Evolutionary conservation across 2,329 filamentous ascomycete genomes (phyloP).

Genomic region (Fusarium euwallaceae): DNA sequence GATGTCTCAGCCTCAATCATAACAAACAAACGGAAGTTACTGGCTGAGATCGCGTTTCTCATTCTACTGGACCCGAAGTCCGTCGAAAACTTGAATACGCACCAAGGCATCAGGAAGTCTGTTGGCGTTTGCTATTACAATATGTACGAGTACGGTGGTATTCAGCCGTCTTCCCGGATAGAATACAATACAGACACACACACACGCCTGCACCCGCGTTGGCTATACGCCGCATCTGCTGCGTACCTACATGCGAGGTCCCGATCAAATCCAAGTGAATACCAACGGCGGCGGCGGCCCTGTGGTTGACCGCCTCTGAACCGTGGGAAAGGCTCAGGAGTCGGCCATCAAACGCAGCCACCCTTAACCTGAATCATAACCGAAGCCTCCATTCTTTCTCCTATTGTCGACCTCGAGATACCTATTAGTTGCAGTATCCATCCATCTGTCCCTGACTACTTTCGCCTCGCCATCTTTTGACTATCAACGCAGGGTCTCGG

Average conservation of each 20-base stretch:
- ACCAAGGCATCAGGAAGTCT: slow-evolving; percentile 4
- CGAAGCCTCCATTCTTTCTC: not conserved
- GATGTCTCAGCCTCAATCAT: slow-evolving; percentile 46
- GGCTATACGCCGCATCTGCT: slow-evolving; percentile 38
- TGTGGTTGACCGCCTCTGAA: slow-evolving; percentile 35
- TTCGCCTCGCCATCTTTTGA: not conserved
- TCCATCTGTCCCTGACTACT: slow-evolving; percentile 6
- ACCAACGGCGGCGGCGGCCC: slow-evolving; percentile 34
- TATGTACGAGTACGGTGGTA: slow-evolving; percentile 18
- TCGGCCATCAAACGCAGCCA: slow-evolving; percentile 11
- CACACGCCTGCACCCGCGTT: slow-evolving; percentile 28
- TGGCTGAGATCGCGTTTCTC: slow-evolving; percentile 37
- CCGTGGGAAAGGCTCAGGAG: slow-evolving; percentile 12
- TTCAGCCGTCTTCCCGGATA: slow-evolving; percentile 2
- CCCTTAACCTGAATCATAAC: slow-evolving; percentile 5
- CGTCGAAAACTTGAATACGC: slow-evolving; percentile 19
- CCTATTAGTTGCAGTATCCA: not conserved
- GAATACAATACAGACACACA: slow-evolving; percentile 8
- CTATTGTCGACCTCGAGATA: slow-evolving; percentile 14
- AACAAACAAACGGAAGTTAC: slow-evolving; percentile 37
- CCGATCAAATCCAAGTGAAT: slow-evolving; percentile 36
- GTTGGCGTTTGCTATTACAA: slow-evolving; percentile 11
- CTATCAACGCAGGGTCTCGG: slow-evolving; percentile 33
- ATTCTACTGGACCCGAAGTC: slow-evolving; percentile 12
- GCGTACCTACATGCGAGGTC: slow-evolving; percentile 35